Evolutionary conservation across 164 flowering plant genomes (phyloP).

Genomic region (Platanus orientalis): DNA sequence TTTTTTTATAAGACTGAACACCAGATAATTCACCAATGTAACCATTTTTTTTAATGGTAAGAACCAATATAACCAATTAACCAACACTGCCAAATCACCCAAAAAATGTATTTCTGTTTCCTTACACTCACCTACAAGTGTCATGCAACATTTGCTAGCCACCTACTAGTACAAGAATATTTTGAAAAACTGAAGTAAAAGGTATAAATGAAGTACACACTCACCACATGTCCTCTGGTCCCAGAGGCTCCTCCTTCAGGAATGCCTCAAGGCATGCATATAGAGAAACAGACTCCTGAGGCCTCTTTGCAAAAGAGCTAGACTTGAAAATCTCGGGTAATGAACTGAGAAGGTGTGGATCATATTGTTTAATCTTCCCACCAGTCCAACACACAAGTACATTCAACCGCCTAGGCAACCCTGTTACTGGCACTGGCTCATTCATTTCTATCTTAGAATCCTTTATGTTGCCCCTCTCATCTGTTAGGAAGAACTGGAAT

Average conservation of each 20-base stretch:
- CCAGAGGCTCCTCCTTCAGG: constrained; percentile 93
- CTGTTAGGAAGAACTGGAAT: constrained; percentile 53
- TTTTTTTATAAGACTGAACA: too few relatives aligned
- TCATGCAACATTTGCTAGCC: too few relatives aligned
- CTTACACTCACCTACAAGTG: too few relatives aligned
- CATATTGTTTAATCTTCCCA: constrained; percentile 41
- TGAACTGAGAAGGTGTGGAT: constrained; percentile 41
- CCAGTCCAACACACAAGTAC: constrained; percentile 71
- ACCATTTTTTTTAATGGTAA: too few relatives aligned
- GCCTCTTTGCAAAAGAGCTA: constrained; percentile 46
- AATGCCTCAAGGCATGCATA: constrained; percentile 92
- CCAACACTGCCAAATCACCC: too few relatives aligned
- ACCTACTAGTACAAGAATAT: too few relatives aligned
- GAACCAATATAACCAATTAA: too few relatives aligned
- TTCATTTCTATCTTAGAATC: constrained; percentile 43
- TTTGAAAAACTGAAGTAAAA: too few relatives aligned
- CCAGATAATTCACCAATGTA: too few relatives aligned
- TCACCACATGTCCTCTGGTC: constrained; percentile 99
- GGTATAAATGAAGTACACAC: constrained; percentile 16
- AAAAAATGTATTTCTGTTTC: too few relatives aligned
- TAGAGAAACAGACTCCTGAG: constrained; percentile 76
- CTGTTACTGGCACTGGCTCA: constrained; percentile 33
- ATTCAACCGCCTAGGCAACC: constrained; percentile 31
- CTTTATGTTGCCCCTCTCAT: constrained; percentile 52
- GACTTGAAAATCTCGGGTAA: constrained; percentile 74